Base-by-base conservation (phyloP, 805 yeast species). In the Candida ascalaphidarum region DNA sequence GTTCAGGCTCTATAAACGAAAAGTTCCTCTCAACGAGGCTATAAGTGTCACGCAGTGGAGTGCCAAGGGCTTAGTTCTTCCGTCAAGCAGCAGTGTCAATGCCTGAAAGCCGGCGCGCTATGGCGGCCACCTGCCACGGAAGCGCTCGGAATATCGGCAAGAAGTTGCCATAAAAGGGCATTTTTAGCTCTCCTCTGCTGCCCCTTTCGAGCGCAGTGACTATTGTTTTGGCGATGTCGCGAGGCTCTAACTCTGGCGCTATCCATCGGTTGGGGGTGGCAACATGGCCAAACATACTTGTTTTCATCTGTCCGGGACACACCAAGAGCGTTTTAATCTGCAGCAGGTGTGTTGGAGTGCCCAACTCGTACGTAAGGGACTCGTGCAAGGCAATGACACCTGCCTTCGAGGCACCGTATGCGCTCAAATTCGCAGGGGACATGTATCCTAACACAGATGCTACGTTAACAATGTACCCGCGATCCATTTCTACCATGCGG, bases 401-500 rank as follows among this genome's bases (percentile, higher is more conserved):
- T 0, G 94, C 78, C 49, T 89, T 89, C 11, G 94, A 72, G 0
- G 96, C 95, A 0, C 95, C 95, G 46, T 89, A 89, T 0, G 81
- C 81, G 25, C 78, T 77, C 32, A 84, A 61, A 14, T 80, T 63
- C 7, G 94, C 88, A 0, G 96, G 96, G 0, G 92, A 69, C 63
- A 82, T 67, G 37, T 79, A 77, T 0, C 96, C 96, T 30, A 89
- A 59, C 0, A 83, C 86, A 0, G 95, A 84, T 0, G 94, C 84
- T 22, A 89, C 62, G 3, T 86, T 82, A 18, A 88, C 75, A 13
- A 89, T 65, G 47, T 76, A 81, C 0, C 96, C 96, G 25, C 89
- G 58, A 32, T 65, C 60, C 13, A 47, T 34, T 13, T 39, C 48
- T 2, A 82, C 36, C 89, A 89, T 83, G 22, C 57, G 71, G 0